Percentiles rank a stretch among this genome's conserved stretches.
Conservation (phyloP, 495 filamentous ascomycete genomes). For the Trypethelium eluteriae region DNA sequence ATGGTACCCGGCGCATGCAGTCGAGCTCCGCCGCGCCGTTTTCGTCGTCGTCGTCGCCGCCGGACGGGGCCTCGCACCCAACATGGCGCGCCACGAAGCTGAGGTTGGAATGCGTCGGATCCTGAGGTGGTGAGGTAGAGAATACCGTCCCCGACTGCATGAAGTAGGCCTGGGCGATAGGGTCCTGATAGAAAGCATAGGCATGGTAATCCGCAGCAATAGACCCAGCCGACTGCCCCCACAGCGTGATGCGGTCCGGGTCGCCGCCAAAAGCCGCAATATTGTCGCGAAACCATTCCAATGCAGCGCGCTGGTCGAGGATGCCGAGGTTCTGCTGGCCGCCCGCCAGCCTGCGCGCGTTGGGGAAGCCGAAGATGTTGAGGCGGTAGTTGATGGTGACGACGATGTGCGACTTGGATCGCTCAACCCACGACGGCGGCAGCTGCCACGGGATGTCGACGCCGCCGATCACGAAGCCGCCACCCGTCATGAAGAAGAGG, state of each 20-base stretch:
- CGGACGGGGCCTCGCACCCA: constrained; percentile 23
- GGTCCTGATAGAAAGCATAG: constrained; percentile 21
- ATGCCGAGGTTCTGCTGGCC: constrained; percentile 27
- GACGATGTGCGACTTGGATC: constrained; percentile 13
- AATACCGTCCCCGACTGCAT: neutral
- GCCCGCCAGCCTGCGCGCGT: constrained; percentile 19
- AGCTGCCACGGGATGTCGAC: constrained; percentile 17
- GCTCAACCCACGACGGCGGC: neutral
- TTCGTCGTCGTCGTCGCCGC: constrained; percentile 27
- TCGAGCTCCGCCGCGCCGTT: constrained; percentile 20
- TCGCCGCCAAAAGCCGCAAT: constrained; percentile 29
- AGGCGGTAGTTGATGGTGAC: constrained; percentile 19
- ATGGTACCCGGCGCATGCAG: constrained; percentile 23
- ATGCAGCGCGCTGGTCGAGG: constrained; percentile 29
- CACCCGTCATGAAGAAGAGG: constrained; percentile 23
- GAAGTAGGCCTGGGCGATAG: constrained; percentile 14
- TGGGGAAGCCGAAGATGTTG: constrained; percentile 32
- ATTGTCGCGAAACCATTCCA: constrained; percentile 30
- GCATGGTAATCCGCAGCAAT: constrained; percentile 12
- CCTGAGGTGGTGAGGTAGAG: neutral
- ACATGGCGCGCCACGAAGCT: constrained; percentile 23
- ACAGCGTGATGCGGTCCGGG: constrained; percentile 27
- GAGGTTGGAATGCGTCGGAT: constrained; percentile 14
- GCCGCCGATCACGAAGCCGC: constrained; percentile 25
- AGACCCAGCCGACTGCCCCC: constrained; percentile 26